These are phyloP conservation scores for Mycena vitilis DNA, from an alignment of 768 basidiomycete genomes.

Conservation along the genomic window DNA sequence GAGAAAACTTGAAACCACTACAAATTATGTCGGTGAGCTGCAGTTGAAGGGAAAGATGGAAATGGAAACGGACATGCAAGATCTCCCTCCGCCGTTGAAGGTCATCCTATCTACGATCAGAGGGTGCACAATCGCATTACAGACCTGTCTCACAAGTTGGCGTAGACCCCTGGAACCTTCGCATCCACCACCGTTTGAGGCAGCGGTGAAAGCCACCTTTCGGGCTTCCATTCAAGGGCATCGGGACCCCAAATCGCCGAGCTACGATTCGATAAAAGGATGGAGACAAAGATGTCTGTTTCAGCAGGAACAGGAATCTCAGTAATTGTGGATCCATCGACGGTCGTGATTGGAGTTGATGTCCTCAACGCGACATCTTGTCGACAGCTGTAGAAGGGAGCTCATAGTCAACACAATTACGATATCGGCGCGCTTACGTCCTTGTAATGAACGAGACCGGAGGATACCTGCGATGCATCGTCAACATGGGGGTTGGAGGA, in stretches of 20 bases:
- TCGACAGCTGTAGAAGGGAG: constrained; percentile 26
- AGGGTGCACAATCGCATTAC: neutral
- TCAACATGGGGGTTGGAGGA: neutral
- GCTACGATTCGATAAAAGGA: constrained; percentile 50
- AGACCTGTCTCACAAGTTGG: constrained; percentile 36
- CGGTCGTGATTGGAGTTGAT: constrained; percentile 40
- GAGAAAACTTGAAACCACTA: constrained; percentile 54
- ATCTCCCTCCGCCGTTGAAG: constrained; percentile 47
- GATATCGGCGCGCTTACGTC: constrained; percentile 38
- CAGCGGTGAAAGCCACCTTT: constrained; percentile 50
- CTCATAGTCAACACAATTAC: neutral
- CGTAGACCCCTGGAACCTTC: constrained; percentile 41
- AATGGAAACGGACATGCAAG: constrained; percentile 48
- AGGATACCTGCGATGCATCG: constrained; percentile 35
- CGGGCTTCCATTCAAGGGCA: constrained; percentile 53
- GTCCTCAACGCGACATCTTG: constrained; percentile 49
- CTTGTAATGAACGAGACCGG: constrained; percentile 34
- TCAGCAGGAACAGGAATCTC: constrained; percentile 46
- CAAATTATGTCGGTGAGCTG: neutral
- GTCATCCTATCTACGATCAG: constrained; percentile 44
- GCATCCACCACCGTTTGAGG: constrained; percentile 42
- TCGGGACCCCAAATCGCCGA: constrained; percentile 55
- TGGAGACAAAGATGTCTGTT: constrained; percentile 47
- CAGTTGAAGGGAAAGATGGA: neutral
- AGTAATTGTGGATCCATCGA: constrained; percentile 41